phyloP scores from a whole-genome alignment of 2,329 filamentous ascomycete genomes.

The Trichoderma oligosporum region DNA sequence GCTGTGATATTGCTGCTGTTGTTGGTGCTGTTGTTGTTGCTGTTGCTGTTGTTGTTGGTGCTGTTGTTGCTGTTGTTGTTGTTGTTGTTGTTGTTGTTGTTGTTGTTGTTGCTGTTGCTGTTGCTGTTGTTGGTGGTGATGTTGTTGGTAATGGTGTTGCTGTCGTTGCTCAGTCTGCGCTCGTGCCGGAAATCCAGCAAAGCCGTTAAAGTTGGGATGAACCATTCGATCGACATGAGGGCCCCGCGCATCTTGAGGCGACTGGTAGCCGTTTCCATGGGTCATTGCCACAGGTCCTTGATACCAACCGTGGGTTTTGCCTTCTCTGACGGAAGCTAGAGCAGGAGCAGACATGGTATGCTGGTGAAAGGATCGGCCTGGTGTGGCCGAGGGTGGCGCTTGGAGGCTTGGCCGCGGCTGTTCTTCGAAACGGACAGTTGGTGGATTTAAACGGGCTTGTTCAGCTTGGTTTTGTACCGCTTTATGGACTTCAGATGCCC shows the following conservation, averaged over 20 bases:
- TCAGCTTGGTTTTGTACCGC: slow-evolving; percentile 55
- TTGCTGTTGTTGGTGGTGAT: background rate
- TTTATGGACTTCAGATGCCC: slow-evolving; percentile 55
- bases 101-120: background rate
- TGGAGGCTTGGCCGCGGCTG: slow-evolving; percentile 40
- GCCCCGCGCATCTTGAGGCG: slow-evolving; percentile 32
- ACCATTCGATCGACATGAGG: slow-evolving; percentile 54
- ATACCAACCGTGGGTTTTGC: slow-evolving; percentile 70
- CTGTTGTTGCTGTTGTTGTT: background rate
- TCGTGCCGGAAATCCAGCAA: slow-evolving; percentile 47
- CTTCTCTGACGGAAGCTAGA: slow-evolving; percentile 53
- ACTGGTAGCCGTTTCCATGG: slow-evolving; percentile 34
- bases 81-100: background rate
- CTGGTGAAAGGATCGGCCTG: slow-evolving; percentile 43
- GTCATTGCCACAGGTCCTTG: slow-evolving; percentile 48
- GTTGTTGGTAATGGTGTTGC: background rate
- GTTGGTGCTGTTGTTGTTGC: background rate
- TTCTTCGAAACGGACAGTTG: slow-evolving; percentile 53
- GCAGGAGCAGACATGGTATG: slow-evolving; percentile 59
- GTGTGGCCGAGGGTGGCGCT: slow-evolving; percentile 28
- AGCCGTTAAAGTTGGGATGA: slow-evolving; percentile 53
- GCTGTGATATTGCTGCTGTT: background rate
- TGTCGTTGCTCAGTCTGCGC: slow-evolving; percentile 29
- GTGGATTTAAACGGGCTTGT: slow-evolving; percentile 43
- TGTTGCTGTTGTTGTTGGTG: slow-evolving; percentile 23